Conservation (phyloP, 352 stramenopile species). For the Plasmopara viticola region DNA sequence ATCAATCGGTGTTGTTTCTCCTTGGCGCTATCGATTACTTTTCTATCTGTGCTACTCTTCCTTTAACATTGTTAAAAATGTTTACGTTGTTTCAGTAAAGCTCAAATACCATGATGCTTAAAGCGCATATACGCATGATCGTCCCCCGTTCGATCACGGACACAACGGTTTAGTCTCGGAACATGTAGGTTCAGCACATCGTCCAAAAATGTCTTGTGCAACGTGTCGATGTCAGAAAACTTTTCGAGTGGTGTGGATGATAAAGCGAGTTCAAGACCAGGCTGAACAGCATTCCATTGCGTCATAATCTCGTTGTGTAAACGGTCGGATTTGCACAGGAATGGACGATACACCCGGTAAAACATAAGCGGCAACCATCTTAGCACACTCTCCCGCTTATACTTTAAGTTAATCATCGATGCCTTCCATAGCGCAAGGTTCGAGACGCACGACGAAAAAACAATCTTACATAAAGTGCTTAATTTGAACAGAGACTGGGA, state of each 20-base stretch:
- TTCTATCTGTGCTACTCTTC: too few species aligned
- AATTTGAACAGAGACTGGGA: conserved; percentile 67
- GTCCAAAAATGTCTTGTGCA: conserved; percentile 69
- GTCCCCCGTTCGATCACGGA: conserved; percentile 70
- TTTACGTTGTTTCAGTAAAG: conserved; percentile 6
- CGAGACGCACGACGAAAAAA: conserved; percentile 48
- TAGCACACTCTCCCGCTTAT: conserved; percentile 63
- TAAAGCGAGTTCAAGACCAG: conserved; percentile 66
- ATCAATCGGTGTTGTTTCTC: too few species aligned
- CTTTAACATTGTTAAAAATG: conserved; percentile 1
- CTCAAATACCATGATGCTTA: conserved; percentile 58
- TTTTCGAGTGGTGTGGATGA: conserved; percentile 43
- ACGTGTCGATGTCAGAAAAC: conserved; percentile 50
- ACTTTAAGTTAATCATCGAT: conserved; percentile 52
- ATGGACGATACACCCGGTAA: conserved; percentile 61
- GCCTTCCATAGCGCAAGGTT: conserved; percentile 75
- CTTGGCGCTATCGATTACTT: too few species aligned
- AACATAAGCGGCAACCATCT: conserved; percentile 73
- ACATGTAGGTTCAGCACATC: conserved; percentile 76
- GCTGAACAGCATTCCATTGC: conserved; percentile 68
- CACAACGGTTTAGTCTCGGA: conserved; percentile 68
- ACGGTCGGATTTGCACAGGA: conserved; percentile 72
- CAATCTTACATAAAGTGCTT: conserved; percentile 64
- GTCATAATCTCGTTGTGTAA: conserved; percentile 64
- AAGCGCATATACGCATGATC: conserved; percentile 82